A percentile compares a stretch with the other conserved stretches of the same genome.
Evolutionary conservation across 1,284 basidiomycete species (phyloP).

Genomic region (Melampsora americana): DNA sequence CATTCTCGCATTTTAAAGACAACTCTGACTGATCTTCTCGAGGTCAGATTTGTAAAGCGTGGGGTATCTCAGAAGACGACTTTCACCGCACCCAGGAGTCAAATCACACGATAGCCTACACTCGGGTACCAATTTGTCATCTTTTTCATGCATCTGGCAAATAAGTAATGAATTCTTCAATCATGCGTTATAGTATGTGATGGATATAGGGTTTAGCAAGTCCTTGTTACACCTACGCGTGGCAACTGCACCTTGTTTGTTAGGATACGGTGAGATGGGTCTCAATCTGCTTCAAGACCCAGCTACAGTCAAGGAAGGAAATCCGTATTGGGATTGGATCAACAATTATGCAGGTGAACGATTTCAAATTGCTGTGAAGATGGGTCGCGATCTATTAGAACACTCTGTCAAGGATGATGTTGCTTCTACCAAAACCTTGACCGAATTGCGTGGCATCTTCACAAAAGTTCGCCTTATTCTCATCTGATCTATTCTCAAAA

Average conservation of each 20-base stretch:
- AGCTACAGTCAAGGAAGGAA: slow-evolving; percentile 63
- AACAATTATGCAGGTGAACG: slow-evolving; percentile 22
- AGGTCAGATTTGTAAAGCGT: slow-evolving; percentile 14
- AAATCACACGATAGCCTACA: slow-evolving; percentile 30
- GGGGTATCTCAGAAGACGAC: slow-evolving; percentile 15
- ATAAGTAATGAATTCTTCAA: slow-evolving; percentile 71
- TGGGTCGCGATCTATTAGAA: neutral
- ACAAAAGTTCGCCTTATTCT: slow-evolving; percentile 67
- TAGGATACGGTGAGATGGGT: slow-evolving; percentile 94
- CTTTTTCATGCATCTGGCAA: slow-evolving; percentile 44
- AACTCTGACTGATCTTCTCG: slow-evolving; percentile 60
- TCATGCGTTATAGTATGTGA: slow-evolving; percentile 62
- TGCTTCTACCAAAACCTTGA: slow-evolving; percentile 53
- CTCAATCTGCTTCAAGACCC: slow-evolving; percentile 64
- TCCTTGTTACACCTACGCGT: slow-evolving; percentile 72
- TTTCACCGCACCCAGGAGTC: slow-evolving; percentile 12
- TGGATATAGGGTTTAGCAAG: slow-evolving; percentile 71
- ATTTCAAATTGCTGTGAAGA: slow-evolving; percentile 19
- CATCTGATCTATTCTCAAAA: slow-evolving; percentile 60
- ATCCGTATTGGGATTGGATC: slow-evolving; percentile 62
- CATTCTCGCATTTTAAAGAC: neutral
- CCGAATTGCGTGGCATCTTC: slow-evolving; percentile 70
- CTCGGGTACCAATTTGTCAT: neutral
- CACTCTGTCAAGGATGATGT: neutral
- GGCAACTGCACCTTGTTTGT: slow-evolving; percentile 76